Conservation (phyloP, 345 rosid species). For the Erysimum cheiranthoides region DNA sequence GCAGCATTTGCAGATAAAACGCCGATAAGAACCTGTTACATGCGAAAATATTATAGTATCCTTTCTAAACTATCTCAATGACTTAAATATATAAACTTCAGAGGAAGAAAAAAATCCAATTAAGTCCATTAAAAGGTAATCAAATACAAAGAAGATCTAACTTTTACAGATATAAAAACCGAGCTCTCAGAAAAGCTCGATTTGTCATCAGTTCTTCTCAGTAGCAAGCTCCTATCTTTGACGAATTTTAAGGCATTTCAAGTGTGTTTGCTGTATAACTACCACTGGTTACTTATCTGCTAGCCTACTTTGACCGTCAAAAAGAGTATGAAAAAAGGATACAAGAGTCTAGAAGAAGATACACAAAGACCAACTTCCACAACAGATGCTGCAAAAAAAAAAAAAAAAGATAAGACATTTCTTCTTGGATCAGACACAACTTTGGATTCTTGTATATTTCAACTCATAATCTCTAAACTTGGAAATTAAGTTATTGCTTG, state of each 20-base stretch:
- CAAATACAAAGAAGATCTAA: neutral
- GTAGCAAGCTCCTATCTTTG: conserved; percentile 64
- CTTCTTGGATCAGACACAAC: neutral
- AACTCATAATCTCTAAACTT: neutral
- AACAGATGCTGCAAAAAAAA: conserved; percentile 58
- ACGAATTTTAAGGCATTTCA: conserved; percentile 48
- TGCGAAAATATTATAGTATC: neutral
- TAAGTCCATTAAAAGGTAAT: neutral
- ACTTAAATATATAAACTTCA: neutral
- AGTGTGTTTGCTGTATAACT: neutral
- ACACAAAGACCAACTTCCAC: conserved; percentile 67
- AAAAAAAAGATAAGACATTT: neutral
- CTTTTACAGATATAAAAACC: conserved; percentile 31
- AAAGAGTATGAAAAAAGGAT: conserved; percentile 52
- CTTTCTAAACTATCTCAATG: conserved; percentile 12
- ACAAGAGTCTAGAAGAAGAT: conserved; percentile 82
- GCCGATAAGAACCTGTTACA: conserved; percentile 59
- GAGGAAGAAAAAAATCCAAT: neutral
- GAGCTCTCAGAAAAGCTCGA: conserved; percentile 47
- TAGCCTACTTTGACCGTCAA: neutral
- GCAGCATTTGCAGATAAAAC: conserved; percentile 62
- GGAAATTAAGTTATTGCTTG: neutral
- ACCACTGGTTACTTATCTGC: neutral
- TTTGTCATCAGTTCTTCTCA: conserved; percentile 52
- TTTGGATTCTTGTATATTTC: neutral